These are phyloP conservation scores for Vaccinium myrtillus DNA, from an alignment of 148 eudicot species.

Conservation along the genomic window DNA sequence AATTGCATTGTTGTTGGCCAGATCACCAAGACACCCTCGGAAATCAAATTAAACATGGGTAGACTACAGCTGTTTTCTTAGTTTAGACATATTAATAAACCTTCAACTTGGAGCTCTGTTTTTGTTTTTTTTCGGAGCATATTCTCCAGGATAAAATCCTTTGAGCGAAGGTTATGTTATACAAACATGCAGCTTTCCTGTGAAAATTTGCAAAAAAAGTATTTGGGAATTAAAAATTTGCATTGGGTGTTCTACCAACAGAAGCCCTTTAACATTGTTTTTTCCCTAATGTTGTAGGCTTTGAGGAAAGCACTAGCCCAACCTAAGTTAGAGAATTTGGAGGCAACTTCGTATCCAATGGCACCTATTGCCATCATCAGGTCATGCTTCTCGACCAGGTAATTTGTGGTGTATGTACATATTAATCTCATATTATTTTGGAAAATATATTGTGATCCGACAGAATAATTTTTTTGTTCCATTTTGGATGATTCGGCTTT, in stretches of 20 bases:
- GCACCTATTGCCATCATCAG: slow-evolving; percentile 65
- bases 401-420: background rate
- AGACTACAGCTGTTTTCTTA: background rate
- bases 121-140: background rate
- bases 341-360: slow-evolving; percentile 67
- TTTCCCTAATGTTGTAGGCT: slow-evolving; percentile 38
- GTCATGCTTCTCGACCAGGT: slow-evolving; percentile 97
- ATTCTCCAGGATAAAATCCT: background rate
- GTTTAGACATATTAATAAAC: background rate
- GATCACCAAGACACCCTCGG: background rate
- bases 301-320: slow-evolving; percentile 61
- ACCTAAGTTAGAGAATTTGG: slow-evolving; percentile 37
- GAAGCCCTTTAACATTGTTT: background rate
- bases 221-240: background rate
- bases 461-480: background rate
- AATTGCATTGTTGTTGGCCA: background rate
- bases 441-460: background rate
- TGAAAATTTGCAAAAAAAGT: background rate
- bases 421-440: background rate
- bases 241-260: background rate
- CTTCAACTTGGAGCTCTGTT: background rate
- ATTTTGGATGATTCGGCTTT: background rate
- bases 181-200: background rate
- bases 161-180: background rate
- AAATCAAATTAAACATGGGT: background rate